Conservation (phyloP, 2,329 filamentous ascomycete species). For the Talaromyces sp. region DNA sequence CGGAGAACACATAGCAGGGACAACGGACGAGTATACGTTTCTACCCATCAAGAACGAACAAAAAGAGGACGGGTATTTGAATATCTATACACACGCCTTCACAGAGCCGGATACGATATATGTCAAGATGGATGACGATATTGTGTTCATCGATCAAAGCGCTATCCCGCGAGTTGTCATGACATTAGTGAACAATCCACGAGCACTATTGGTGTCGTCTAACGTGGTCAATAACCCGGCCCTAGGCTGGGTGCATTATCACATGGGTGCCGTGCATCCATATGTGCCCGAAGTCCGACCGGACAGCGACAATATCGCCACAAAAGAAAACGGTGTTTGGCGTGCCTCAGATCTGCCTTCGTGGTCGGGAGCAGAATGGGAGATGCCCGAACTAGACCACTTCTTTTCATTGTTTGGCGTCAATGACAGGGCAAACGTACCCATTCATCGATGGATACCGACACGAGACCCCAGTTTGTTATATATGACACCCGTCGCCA, state of each 20-base stretch:
- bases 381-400: constrained; percentile 13
- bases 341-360: constrained; percentile 11
- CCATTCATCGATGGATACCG: constrained; percentile 13
- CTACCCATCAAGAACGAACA: background rate
- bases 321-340: constrained; percentile 14
- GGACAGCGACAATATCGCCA: constrained; percentile 1
- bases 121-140: constrained; percentile 15
- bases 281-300: constrained; percentile 13
- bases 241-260: constrained; percentile 14
- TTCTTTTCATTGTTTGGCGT: constrained; percentile 13
- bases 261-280: constrained; percentile 14
- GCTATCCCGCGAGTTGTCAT: constrained; percentile 11
- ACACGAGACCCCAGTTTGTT: constrained; percentile 9
- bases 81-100: constrained; percentile 8
- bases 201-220: constrained; percentile 11
- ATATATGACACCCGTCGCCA: constrained; percentile 13
- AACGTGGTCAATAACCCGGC: constrained; percentile 15
- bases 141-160: constrained; percentile 15
- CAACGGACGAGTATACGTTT: constrained; percentile 9
- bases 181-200: constrained; percentile 12
- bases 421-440: constrained; percentile 11
- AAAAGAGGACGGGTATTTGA: background rate
- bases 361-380: constrained; percentile 12
- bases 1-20: constrained; percentile 10
- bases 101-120: constrained; percentile 13